Percentiles rank a stretch among this genome's conserved stretches.
These are phyloP conservation scores for Cornus florida DNA, from an alignment of 148 eudicot species.

Conservation along the genomic window DNA sequence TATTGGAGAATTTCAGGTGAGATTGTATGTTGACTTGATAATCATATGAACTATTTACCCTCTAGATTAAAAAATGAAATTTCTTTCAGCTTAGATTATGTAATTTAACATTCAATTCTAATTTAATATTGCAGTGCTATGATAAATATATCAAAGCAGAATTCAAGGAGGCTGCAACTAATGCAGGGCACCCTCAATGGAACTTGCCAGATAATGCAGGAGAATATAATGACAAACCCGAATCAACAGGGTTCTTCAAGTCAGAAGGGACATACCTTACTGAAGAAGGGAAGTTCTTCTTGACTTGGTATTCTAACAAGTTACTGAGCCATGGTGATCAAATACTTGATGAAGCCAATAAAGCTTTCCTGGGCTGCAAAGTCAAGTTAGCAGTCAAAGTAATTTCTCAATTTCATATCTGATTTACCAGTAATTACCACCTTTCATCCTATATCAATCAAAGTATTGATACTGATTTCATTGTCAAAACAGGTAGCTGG, in stretches of 20 bases:
- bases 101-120: neutral
- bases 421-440: neutral
- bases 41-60: neutral
- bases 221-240: constrained; percentile 68
- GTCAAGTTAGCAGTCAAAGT: constrained; percentile 72
- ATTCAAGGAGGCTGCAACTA: constrained; percentile 59
- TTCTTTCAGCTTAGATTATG: neutral
- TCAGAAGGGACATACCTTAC: constrained; percentile 56
- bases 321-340: constrained; percentile 76
- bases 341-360: constrained; percentile 84
- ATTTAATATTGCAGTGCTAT: constrained; percentile 61
- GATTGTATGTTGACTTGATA: neutral
- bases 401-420: constrained; percentile 1
- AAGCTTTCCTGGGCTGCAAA: constrained; percentile 64
- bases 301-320: constrained; percentile 87
- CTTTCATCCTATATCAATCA: neutral
- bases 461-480: neutral
- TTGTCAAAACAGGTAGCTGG: constrained; percentile 57
- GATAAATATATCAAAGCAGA: constrained; percentile 74
- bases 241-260: constrained; percentile 58
- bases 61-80: neutral
- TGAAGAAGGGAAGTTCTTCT: constrained; percentile 74
- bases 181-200: constrained; percentile 75
- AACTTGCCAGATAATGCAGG: constrained; percentile 68
- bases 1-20: constrained; percentile 90